Evolutionary conservation across 345 rosid species (phyloP), one percentile per base, ranked within the genome.

Genomic region (Sisymbrium irio): DNA sequence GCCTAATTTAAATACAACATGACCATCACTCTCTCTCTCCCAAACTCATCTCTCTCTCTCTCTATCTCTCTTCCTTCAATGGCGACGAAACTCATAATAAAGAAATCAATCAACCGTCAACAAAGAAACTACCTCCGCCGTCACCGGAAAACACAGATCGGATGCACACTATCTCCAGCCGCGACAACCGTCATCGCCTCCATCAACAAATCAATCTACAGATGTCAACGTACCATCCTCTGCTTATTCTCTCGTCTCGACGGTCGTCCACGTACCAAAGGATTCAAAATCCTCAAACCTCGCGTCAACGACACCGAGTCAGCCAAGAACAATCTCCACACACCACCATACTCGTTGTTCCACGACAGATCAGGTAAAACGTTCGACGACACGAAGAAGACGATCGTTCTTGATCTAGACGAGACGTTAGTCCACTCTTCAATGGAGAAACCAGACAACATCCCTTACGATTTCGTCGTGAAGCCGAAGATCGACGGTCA

Each of bases 401-500:
- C 97, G 3, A 80, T 89, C n/a, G 86, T 91, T 72, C 85, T 94
- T 10, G 98, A 94, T 73, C 95, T 94, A 2, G 98, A 94, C 54
- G 97, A 94, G 76, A 94, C 97, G 0, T 79, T 91, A 7, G 80
- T 91, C 19, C 98, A 94, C 66, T 91, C 98, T n/a, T 80, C 83
- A 18, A 62, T 91, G 5, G 95, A 86, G 78, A 96, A 88, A 10
- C 95, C 96, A 7, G 78, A 90, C 0, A 64, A 90, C 0, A 64
- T 77, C 7, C 74, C 28, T 56, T 84, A 86, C 69, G 92, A 94
- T 81, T 94, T 91, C 78, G 40, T 80, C 0, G 96, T 94, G 4
- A 79, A 76, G 76, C 96, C 96, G 2, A 75, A 14, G 28, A 89
- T 94, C 57, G 88, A 86, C 45, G 96, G 95, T 13, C 83, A 83